Evolutionary conservation across 2,329 filamentous ascomycete genomes (phyloP).

Genomic region (Aspergillus hiratsukae): DNA sequence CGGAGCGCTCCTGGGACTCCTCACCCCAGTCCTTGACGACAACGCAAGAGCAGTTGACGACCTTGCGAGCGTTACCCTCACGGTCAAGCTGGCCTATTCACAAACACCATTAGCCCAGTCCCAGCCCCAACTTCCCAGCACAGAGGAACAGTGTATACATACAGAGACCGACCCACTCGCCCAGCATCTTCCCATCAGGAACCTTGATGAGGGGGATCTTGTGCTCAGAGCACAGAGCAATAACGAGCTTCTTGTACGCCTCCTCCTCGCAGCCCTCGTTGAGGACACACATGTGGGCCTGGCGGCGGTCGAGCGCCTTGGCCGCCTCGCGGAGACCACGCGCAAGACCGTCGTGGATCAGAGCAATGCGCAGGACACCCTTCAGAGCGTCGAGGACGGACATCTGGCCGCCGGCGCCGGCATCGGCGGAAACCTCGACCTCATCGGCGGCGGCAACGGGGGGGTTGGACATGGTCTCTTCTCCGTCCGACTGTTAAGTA

Average conservation of each 20-base stretch:
- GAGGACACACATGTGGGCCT: constrained; percentile 99
- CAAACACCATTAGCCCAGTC: constrained; percentile 9
- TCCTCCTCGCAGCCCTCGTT: constrained; percentile 99
- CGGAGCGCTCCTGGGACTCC: constrained; percentile 97
- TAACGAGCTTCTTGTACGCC: constrained; percentile 99
- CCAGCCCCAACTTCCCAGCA: background rate
- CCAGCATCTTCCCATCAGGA: constrained; percentile 97
- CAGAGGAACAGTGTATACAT: constrained; percentile 48
- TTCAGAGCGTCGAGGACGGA: constrained; percentile 97
- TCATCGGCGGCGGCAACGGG: constrained; percentile 72
- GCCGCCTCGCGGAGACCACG: constrained; percentile 96
- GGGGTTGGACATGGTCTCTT: constrained; percentile 78
- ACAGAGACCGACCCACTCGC: constrained; percentile 99
- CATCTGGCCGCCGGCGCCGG: constrained; percentile 68
- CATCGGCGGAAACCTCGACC: constrained; percentile 94
- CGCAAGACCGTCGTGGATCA: constrained; percentile 99
- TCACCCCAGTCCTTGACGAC: constrained; percentile 99
- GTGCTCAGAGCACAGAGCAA: constrained; percentile 98
- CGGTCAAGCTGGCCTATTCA: constrained; percentile 90
- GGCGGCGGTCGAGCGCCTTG: constrained; percentile 97
- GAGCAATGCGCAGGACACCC: constrained; percentile 95
- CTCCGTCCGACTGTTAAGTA: constrained; percentile 87
- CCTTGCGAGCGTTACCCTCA: constrained; percentile 99
- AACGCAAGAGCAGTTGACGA: constrained; percentile 99
- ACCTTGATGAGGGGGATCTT: constrained; percentile 99